phyloP scores from a whole-genome alignment of 257 asterid species.

The Nyctanthes arbortristis region DNA sequence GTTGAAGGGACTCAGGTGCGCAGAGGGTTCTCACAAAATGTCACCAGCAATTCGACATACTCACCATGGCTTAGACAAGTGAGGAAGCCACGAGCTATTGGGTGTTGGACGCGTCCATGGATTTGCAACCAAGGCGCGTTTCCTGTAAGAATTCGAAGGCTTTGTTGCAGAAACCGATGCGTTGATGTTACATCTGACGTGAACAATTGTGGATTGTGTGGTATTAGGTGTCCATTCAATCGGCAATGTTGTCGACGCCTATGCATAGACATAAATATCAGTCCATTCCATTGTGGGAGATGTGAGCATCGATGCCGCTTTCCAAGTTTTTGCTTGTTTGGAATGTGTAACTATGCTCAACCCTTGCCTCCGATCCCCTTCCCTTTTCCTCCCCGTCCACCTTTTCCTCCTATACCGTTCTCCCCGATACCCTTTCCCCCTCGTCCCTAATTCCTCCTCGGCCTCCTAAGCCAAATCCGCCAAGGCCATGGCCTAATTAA shows the following conservation, averaged over 20 bases:
- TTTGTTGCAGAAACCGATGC: neutral
- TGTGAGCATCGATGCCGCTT: conserved; percentile 50
- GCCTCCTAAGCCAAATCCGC: conserved; percentile 22
- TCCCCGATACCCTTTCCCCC: conserved; percentile 24
- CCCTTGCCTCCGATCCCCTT: conserved; percentile 46
- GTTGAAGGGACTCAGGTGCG: neutral
- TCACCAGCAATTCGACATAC: neutral
- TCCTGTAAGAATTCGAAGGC: neutral
- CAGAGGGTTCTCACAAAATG: neutral
- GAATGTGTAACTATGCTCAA: conserved; percentile 69
- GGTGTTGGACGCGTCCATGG: neutral
- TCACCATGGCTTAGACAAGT: neutral
- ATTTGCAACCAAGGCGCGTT: neutral
- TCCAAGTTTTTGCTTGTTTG: conserved; percentile 44
- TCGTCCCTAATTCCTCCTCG: conserved; percentile 10
- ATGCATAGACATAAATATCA: conserved; percentile 43
- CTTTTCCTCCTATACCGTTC: conserved; percentile 15
- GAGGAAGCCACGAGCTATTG: neutral
- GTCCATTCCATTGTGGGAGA: conserved; percentile 66
- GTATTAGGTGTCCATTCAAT: conserved; percentile 61
- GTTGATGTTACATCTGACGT: neutral
- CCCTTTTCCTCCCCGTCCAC: conserved; percentile 41
- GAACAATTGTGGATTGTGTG: conserved; percentile 69
- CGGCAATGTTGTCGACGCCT: conserved; percentile 65
- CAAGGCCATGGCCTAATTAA: conserved; percentile 19